Evolutionary conservation across 1,139 yeast genomes (phyloP).

Genomic region (Candida sp.): DNA sequence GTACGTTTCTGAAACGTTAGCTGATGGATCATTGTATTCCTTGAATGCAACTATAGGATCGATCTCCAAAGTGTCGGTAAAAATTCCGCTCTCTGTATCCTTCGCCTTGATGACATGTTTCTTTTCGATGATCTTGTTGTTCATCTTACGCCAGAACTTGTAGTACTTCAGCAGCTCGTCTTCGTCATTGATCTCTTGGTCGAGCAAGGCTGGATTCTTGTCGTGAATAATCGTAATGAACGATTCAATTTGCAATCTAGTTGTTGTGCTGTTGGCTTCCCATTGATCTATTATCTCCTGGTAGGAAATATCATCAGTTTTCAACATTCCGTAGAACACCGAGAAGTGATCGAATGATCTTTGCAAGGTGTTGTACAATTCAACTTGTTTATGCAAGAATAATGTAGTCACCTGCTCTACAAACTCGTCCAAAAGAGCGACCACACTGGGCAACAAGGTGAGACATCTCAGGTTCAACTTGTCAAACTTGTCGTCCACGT

Average conservation of each 20-base stretch:
- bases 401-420: conserved; percentile 44
- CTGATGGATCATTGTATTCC: conserved; percentile 31
- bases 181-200: conserved; percentile 33
- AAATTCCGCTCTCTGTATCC: conserved; percentile 36
- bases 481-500: conserved; percentile 32
- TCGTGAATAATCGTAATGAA: conserved; percentile 31
- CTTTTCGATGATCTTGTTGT: conserved; percentile 24
- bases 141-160: conserved; percentile 32
- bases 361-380: conserved; percentile 31
- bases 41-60: conserved; percentile 39
- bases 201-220: conserved; percentile 35
- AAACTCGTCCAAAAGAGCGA: conserved; percentile 55
- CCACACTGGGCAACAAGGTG: conserved; percentile 48
- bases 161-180: conserved; percentile 28
- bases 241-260: conserved; percentile 40
- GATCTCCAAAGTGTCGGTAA: conserved; percentile 31
- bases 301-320: conserved; percentile 18
- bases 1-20: conserved; percentile 33
- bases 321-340: conserved; percentile 38
- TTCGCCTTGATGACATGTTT: conserved; percentile 30
- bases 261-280: conserved; percentile 36
- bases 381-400: conserved; percentile 34
- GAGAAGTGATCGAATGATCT: conserved; percentile 34
- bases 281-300: conserved; percentile 33
- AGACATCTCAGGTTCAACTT: conserved; percentile 44